Base-by-base conservation (phyloP, 495 filamentous ascomycete genomes). In the Podospora australis region DNA sequence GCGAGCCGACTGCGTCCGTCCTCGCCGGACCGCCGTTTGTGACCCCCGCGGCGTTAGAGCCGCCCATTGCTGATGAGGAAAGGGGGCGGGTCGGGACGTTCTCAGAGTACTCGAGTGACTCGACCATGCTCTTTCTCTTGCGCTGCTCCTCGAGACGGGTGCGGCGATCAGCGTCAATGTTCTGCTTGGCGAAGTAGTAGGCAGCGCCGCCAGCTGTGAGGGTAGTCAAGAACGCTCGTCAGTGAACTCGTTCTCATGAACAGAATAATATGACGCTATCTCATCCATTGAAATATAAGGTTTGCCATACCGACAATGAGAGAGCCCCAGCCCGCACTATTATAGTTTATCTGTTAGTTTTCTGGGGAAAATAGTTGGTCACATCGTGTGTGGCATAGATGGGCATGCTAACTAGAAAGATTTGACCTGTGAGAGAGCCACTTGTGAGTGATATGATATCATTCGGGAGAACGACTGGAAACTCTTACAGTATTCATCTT, bases 111-210 rank as follows among this genome's bases (percentile, higher is more conserved):
- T 86, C 81, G 55, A 83, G 74, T 6, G 75, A 73, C 16, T 76
- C 71, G 49, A 77, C 66, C 59, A 83, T 73, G 46, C 76, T 73
- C 68, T 81, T 82, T 63, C 78, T 78, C 62, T 77, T 75, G 32
- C 79, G 69, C 39, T 84, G 78, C 26, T 81, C 79, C 50, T 87
- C 79, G 45, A 86, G 81, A 54, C 87, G 78, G 44, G 78, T 67
- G 24, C 78, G 75, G 32, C 89, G 86, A 69, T 95, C 87, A 53
- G 85, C 86, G 57, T 96, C 91, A 74, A 98, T 90, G 65, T 82
- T 84, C 55, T 82, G 76, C 75, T 98, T 98, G 46, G 92, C 94
- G 66, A 95, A 96, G 72, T 88, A 88, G 77, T 98, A 98, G 53
- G 92, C 89, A 29, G 56, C 69, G 44, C 79, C 90, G 60, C 87